A percentile compares a stretch with the other conserved stretches of the same genome.
Conservation (phyloP, 2,329 filamentous ascomycete species). For the Samsoniella hepiali region DNA sequence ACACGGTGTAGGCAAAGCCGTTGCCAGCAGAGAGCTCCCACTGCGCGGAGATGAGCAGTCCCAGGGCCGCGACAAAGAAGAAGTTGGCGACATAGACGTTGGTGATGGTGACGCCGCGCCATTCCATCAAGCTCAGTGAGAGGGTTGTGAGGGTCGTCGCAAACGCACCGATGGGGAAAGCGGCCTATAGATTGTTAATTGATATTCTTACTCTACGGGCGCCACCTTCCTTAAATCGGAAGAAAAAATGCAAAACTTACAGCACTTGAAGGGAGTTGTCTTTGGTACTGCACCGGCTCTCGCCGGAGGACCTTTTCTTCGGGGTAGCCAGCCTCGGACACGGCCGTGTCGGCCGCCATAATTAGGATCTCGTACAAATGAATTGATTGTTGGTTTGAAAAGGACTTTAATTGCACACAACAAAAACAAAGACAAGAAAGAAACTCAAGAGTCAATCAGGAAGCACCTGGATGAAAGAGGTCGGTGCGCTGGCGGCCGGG, state of each 20-base stretch:
- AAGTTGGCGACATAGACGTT: constrained; percentile 55
- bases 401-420: no score
- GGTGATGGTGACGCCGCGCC: constrained; percentile 46
- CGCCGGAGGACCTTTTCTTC: neutral
- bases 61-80: constrained; percentile 49
- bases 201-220: neutral
- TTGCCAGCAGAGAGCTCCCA: constrained; percentile 54
- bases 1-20: constrained; percentile 50
- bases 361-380: neutral
- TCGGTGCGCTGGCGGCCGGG: no score
- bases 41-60: constrained; percentile 52
- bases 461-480: no score
- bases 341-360: neutral
- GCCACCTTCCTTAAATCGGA: no score
- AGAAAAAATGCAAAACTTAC: neutral
- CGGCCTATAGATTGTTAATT: constrained; percentile 33
- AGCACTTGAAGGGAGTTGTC: neutral
- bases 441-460: no score
- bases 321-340: neutral
- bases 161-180: constrained; percentile 50
- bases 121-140: constrained; percentile 54
- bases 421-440: no score
- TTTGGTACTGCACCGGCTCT: neutral
- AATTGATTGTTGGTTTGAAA: neutral
- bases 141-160: constrained; percentile 53